phyloP scores from a whole-genome alignment of 768 basidiomycete genomes.

The Boletus tomentosulus region DNA sequence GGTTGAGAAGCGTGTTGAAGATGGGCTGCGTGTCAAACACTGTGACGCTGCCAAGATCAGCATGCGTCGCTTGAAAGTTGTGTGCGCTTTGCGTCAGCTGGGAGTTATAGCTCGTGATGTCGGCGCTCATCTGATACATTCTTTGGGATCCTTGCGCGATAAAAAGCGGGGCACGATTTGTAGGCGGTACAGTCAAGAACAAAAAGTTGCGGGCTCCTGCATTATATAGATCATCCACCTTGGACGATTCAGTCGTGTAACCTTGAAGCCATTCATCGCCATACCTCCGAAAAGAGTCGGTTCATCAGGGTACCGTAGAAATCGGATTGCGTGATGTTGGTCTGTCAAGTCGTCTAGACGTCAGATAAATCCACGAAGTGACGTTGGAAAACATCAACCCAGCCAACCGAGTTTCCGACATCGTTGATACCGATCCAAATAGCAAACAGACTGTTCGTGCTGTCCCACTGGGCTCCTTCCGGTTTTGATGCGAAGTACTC shows the following conservation, averaged over 20 bases:
- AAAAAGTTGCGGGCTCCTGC: slow-evolving; percentile 57
- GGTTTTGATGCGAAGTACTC: slow-evolving; percentile 44
- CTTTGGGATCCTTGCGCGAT: slow-evolving; percentile 32
- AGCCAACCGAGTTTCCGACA: slow-evolving; percentile 28
- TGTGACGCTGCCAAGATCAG: slow-evolving; percentile 41
- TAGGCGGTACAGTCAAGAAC: slow-evolving; percentile 59
- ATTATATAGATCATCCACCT: slow-evolving; percentile 22
- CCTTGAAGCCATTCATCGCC: not conserved
- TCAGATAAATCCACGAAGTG: not conserved
- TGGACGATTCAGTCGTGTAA: not conserved
- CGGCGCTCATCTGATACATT: slow-evolving; percentile 27
- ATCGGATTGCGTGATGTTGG: slow-evolving; percentile 19
- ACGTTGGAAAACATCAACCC: slow-evolving; percentile 12
- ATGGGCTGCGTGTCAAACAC: slow-evolving; percentile 55
- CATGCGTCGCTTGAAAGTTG: slow-evolving; percentile 39
- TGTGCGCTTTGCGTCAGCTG: slow-evolving; percentile 38
- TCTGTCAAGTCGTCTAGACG: slow-evolving; percentile 4
- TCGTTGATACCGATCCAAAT: slow-evolving; percentile 76
- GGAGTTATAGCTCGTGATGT: slow-evolving; percentile 48
- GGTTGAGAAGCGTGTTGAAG: slow-evolving; percentile 55
- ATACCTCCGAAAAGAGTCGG: slow-evolving; percentile 28
- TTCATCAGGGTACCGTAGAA: slow-evolving; percentile 26
- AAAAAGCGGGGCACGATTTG: slow-evolving; percentile 55
- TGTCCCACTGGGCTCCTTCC: slow-evolving; percentile 50
- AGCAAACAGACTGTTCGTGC: slow-evolving; percentile 54